Conservation (phyloP, 805 yeast species). For the Blastobotrys terrestris region DNA sequence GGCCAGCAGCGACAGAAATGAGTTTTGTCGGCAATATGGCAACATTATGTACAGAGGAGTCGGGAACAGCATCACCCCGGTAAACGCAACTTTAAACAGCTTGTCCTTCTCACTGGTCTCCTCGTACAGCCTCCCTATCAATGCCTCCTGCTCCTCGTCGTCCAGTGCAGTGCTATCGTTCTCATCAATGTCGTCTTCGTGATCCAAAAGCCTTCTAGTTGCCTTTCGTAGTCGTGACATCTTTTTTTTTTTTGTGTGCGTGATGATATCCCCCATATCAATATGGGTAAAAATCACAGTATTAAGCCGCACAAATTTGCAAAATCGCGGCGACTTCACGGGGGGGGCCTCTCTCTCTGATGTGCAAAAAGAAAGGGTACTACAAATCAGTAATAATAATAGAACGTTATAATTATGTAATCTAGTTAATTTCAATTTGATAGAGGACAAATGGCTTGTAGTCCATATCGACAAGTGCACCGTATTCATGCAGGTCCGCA, state of each 20-base stretch:
- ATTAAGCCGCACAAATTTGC: neutral
- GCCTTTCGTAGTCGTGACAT: conserved; percentile 23
- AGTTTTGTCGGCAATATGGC: conserved; percentile 24
- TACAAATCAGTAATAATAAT: no score
- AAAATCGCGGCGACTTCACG: neutral
- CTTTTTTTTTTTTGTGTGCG: neutral
- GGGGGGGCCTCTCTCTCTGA: neutral
- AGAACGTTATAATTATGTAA: neutral
- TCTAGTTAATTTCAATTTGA: conserved; percentile 37
- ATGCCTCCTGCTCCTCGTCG: conserved; percentile 26
- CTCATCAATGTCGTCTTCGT: conserved; percentile 9
- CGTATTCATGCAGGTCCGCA: conserved; percentile 70
- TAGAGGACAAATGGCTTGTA: conserved; percentile 95
- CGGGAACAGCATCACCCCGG: conserved; percentile 25
- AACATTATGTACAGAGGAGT: conserved; percentile 27
- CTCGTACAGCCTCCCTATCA: conserved; percentile 21
- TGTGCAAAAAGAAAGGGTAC: no score
- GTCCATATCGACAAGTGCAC: conserved; percentile 87
- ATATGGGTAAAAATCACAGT: no score
- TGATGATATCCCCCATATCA: neutral
- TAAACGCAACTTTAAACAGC: conserved; percentile 21
- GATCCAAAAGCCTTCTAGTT: conserved; percentile 12
- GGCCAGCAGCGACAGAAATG: conserved; percentile 25
- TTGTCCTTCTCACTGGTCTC: conserved; percentile 21
- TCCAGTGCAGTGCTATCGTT: conserved; percentile 13